Percentiles rank a stretch among this genome's conserved stretches.
Evolutionary conservation across 139 green algal species (phyloP).

Genomic region (Tetradesmus lagerheimii): DNA sequence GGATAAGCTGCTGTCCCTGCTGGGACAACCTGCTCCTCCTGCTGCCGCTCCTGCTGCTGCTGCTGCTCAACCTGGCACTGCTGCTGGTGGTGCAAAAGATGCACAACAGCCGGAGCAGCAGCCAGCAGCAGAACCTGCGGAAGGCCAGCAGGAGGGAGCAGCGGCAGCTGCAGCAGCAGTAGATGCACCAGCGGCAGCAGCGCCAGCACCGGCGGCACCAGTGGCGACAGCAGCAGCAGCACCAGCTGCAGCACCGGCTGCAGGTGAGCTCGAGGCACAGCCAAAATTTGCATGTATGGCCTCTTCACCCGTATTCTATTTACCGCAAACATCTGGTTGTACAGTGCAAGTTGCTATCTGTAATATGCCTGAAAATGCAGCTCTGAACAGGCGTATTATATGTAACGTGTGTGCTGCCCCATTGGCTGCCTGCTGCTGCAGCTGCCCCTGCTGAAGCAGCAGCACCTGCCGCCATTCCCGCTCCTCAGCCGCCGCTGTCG

Average conservation of each 20-base stretch:
- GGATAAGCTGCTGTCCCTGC: constrained; percentile 53
- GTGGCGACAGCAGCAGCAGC: background rate
- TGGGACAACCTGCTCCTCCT: background rate
- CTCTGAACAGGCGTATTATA: background rate
- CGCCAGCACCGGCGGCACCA: background rate
- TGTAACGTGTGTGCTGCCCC: background rate
- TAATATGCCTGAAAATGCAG: background rate
- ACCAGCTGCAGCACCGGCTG: background rate
- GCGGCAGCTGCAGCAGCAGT: constrained; percentile 31
- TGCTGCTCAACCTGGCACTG: background rate
- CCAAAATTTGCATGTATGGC: background rate
- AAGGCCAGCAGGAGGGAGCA: background rate
- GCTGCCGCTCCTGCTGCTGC: background rate
- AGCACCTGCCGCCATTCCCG: background rate
- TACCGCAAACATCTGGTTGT: background rate
- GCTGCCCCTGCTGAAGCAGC: constrained; percentile 23
- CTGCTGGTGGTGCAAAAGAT: background rate
- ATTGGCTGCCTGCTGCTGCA: constrained; percentile 1
- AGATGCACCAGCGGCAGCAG: background rate
- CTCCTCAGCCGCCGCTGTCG: background rate
- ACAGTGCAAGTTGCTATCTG: background rate
- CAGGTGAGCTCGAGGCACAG: background rate
- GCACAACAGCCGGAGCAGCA: background rate
- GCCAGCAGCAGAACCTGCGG: background rate
- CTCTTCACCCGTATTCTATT: too few relatives aligned